Evolutionary conservation across 768 basidiomycete genomes (phyloP).

Genomic region (Galerina sulciceps): DNA sequence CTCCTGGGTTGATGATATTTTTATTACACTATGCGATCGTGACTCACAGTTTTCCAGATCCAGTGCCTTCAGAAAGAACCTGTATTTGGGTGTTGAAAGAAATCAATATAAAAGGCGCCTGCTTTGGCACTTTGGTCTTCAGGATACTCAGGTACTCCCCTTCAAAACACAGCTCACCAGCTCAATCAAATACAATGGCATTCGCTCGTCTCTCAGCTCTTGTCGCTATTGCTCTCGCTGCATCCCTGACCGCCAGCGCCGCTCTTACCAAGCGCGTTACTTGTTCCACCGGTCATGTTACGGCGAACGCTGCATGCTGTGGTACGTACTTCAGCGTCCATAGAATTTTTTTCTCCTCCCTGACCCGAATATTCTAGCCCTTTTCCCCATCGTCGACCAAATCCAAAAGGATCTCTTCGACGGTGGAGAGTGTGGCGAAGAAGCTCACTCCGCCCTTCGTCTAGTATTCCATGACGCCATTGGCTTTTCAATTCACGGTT

Average conservation of each 20-base stretch:
- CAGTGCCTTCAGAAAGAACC: neutral
- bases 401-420: constrained; percentile 37
- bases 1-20: constrained; percentile 7
- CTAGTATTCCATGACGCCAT: constrained; percentile 28
- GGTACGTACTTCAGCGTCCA: constrained; percentile 5
- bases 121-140: constrained; percentile 6
- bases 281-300: constrained; percentile 29
- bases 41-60: neutral
- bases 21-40: constrained; percentile 6
- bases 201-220: constrained; percentile 23
- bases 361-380: constrained; percentile 10
- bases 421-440: constrained; percentile 37
- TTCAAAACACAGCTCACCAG: constrained; percentile 10
- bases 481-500: constrained; percentile 25
- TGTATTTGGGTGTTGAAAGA: neutral
- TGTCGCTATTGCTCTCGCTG: constrained; percentile 20
- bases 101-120: constrained; percentile 15
- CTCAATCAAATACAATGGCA: constrained; percentile 16
- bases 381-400: constrained; percentile 28
- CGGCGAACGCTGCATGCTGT: constrained; percentile 28
- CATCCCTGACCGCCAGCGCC: constrained; percentile 15
- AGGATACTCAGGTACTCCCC: constrained; percentile 20
- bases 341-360: neutral
- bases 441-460: constrained; percentile 27
- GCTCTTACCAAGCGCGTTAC: constrained; percentile 26